Evolutionary conservation across 202 grass and related monocot genomes (phyloP).

Genomic region (Eragrostis tef): DNA sequence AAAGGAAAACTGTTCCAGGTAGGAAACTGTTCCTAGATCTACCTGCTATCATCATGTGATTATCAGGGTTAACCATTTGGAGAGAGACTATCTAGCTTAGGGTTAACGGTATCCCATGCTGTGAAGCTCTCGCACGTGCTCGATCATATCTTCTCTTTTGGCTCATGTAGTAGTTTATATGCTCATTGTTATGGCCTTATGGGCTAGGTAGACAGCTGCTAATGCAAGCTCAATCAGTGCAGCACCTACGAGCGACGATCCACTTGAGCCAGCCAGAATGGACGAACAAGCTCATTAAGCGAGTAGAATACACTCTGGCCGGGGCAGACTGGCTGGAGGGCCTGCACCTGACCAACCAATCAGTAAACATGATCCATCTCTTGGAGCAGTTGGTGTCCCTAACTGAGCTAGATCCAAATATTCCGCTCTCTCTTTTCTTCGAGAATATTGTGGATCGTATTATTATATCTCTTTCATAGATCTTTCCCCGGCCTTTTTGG

Average conservation of each 20-base stretch:
- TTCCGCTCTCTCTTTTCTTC: not conserved
- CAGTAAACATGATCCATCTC: not conserved
- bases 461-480: not conserved
- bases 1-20: not conserved
- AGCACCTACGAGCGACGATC: not conserved
- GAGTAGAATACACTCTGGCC: not conserved
- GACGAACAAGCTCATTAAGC: not conserved
- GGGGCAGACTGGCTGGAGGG: not conserved
- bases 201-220: not conserved
- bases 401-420: not conserved
- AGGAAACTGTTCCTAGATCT: slow-evolving; percentile 22
- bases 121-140: not conserved
- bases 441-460: not conserved
- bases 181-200: not conserved
- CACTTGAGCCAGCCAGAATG: slow-evolving; percentile 2
- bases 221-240: slow-evolving; percentile 10
- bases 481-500: not conserved
- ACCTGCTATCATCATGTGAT: slow-evolving; percentile 21
- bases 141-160: not conserved
- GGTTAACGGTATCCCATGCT: not conserved
- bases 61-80: not conserved
- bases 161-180: not conserved
- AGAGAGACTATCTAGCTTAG: not conserved
- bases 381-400: not conserved
- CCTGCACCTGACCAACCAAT: not conserved